A percentile compares a stretch with the other conserved stretches of the same genome.
These are phyloP conservation scores for Alternaria novae-zelandiae DNA, from an alignment of 2,329 filamentous ascomycete species.

Conservation along the genomic window DNA sequence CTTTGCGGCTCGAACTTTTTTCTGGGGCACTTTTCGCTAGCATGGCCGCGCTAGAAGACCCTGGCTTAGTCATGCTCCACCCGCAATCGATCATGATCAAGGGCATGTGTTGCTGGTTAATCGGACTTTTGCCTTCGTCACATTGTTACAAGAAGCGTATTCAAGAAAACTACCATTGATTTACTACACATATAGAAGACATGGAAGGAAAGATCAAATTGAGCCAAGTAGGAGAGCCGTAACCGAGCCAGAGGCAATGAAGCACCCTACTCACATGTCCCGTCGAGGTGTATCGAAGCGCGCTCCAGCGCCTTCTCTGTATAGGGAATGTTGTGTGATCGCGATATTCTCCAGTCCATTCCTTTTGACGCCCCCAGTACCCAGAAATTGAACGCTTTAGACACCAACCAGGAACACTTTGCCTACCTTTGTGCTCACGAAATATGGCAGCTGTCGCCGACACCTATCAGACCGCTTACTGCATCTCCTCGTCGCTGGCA, in stretches of 20 bases:
- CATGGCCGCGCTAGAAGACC: slow-evolving; percentile 4
- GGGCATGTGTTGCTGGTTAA: not conserved
- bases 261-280: not conserved
- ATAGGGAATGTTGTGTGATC: slow-evolving; percentile 3
- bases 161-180: slow-evolving; percentile 7
- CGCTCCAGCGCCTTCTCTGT: slow-evolving; percentile 9
- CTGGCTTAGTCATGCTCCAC: slow-evolving; percentile 20
- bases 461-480: slow-evolving; percentile 3
- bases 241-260: not conserved
- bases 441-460: not conserved
- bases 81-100: not conserved
- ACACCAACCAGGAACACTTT: slow-evolving; percentile 7
- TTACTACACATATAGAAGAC: slow-evolving; percentile 7
- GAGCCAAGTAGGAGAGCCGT: slow-evolving; percentile 5
- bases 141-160: not conserved
- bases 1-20: slow-evolving; percentile 21
- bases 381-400: slow-evolving; percentile 5
- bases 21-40: slow-evolving; percentile 21
- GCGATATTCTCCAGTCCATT: not conserved
- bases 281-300: slow-evolving; percentile 8
- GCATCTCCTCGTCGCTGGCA: slow-evolving; percentile 82
- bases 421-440: not conserved
- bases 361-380: slow-evolving; percentile 1
- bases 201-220: slow-evolving; percentile 10
- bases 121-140: not conserved